Evolutionary conservation across 1,284 basidiomycete species (phyloP).

Genomic region (Sporisorium scitamineum): DNA sequence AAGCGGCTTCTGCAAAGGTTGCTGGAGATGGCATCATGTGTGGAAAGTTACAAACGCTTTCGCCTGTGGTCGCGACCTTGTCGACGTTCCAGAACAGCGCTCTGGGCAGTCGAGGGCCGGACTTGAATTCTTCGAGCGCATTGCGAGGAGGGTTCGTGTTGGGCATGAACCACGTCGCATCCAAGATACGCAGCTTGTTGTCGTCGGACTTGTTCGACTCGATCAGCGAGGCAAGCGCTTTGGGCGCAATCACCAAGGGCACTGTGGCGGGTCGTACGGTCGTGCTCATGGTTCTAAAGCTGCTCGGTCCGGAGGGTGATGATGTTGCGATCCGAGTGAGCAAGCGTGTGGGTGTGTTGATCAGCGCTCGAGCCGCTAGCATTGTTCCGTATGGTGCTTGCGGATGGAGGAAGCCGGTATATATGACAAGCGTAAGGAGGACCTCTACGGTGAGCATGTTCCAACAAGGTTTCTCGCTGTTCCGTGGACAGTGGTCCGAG

Average conservation of each 20-base stretch:
- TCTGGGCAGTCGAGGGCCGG: slow-evolving; percentile 77
- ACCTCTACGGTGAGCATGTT: neutral
- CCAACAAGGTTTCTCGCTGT: neutral
- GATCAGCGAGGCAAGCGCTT: slow-evolving; percentile 38
- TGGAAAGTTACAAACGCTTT: slow-evolving; percentile 73
- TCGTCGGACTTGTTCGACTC: slow-evolving; percentile 14
- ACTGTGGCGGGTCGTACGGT: slow-evolving; percentile 38
- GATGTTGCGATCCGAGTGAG: slow-evolving; percentile 7
- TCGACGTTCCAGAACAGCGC: slow-evolving; percentile 87
- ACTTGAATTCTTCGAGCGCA: slow-evolving; percentile 76
- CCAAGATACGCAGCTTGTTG: slow-evolving; percentile 69
- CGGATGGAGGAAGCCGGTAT: neutral
- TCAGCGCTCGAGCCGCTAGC: slow-evolving; percentile 11
- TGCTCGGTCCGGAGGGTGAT: neutral
- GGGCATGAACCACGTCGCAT: slow-evolving; percentile 90
- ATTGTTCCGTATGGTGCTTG: slow-evolving; percentile 9
- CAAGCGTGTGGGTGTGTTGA: neutral
- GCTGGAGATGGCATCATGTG: slow-evolving; percentile 90
- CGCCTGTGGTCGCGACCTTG: slow-evolving; percentile 71
- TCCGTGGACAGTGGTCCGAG: neutral
- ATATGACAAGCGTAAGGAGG: neutral
- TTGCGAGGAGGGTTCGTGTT: slow-evolving; percentile 75
- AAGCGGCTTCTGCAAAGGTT: slow-evolving; percentile 83
- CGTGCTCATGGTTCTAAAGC: slow-evolving; percentile 27
- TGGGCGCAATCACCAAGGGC: slow-evolving; percentile 48